Evolutionary conservation across 306 rosid species (phyloP).

Genomic region (Quercus dentata): DNA sequence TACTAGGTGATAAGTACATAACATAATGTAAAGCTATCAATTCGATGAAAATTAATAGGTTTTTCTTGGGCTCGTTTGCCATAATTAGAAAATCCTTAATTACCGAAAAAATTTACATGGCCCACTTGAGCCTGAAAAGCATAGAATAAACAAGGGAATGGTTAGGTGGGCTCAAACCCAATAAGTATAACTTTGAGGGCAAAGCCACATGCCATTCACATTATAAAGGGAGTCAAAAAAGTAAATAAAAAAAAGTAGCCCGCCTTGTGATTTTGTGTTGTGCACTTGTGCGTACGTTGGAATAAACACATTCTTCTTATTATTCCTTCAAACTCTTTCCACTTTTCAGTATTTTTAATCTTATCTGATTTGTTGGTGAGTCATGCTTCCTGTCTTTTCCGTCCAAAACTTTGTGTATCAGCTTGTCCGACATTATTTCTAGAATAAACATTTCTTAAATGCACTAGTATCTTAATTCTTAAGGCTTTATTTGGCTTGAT

Average conservation of each 20-base stretch:
- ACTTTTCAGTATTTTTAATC: background rate
- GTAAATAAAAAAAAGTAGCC: too few relatives aligned
- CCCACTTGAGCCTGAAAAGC: constrained; percentile 17
- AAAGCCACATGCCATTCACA: constrained; percentile 11
- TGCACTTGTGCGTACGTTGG: background rate
- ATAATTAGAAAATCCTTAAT: background rate
- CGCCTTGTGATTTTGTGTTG: background rate
- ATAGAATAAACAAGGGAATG: too few relatives aligned
- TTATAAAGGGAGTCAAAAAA: constrained; percentile 1
- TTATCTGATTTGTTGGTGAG: too few relatives aligned
- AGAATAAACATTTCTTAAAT: background rate
- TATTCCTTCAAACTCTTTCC: background rate
- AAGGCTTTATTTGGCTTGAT: too few relatives aligned
- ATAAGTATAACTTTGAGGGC: background rate
- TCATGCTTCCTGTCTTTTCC: background rate
- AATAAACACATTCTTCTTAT: background rate
- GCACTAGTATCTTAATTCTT: too few relatives aligned
- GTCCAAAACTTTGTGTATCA: background rate
- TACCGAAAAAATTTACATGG: background rate
- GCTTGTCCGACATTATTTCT: background rate
- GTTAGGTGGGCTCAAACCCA: constrained; percentile 5
- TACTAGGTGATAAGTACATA: background rate
- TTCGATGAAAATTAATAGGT: constrained; percentile 2
- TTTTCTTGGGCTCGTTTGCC: background rate
- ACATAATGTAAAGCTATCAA: background rate